These are phyloP conservation scores for Paradendryphiella salina DNA, from an alignment of 2,329 filamentous ascomycete genomes.

Conservation along the genomic window DNA sequence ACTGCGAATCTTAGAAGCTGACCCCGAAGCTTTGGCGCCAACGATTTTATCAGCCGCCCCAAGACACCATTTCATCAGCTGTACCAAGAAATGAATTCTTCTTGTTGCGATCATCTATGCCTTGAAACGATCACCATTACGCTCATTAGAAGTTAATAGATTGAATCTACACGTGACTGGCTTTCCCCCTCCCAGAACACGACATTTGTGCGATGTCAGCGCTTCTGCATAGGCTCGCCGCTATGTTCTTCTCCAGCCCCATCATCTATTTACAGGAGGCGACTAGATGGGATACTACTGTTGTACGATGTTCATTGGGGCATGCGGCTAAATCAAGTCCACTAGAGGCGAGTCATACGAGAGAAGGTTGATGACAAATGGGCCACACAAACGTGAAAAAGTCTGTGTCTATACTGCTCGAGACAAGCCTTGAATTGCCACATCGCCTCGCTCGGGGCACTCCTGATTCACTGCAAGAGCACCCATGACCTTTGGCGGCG, in stretches of 20 bases:
- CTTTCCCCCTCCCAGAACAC: background rate
- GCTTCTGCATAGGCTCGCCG: background rate
- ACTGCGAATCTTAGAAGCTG: no score
- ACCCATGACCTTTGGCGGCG: slow-evolving; percentile 1
- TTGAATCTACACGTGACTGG: slow-evolving; percentile 2
- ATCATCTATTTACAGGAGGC: slow-evolving; percentile 8
- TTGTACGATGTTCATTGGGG: slow-evolving; percentile 11
- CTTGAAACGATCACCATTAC: background rate
- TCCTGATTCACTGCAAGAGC: slow-evolving; percentile 1
- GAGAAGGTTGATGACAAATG: slow-evolving; percentile 20
- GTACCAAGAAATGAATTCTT: no score
- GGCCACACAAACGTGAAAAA: background rate
- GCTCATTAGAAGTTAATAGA: background rate
- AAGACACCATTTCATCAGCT: no score
- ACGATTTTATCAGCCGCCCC: no score
- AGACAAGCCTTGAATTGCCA: slow-evolving; percentile 2
- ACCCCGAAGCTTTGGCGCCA: no score
- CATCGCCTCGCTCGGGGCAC: background rate
- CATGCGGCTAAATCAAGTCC: slow-evolving; percentile 18
- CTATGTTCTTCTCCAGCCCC: slow-evolving; percentile 5
- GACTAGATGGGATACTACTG: slow-evolving; percentile 7
- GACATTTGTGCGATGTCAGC: background rate
- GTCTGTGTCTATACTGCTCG: slow-evolving; percentile 1
- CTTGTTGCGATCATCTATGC: no score
- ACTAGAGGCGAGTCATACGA: slow-evolving; percentile 16